Evolutionary conservation across 805 yeast genomes (phyloP), one percentile per base, ranked within the genome.

Genomic region (Ogataea pignaliae): DNA sequence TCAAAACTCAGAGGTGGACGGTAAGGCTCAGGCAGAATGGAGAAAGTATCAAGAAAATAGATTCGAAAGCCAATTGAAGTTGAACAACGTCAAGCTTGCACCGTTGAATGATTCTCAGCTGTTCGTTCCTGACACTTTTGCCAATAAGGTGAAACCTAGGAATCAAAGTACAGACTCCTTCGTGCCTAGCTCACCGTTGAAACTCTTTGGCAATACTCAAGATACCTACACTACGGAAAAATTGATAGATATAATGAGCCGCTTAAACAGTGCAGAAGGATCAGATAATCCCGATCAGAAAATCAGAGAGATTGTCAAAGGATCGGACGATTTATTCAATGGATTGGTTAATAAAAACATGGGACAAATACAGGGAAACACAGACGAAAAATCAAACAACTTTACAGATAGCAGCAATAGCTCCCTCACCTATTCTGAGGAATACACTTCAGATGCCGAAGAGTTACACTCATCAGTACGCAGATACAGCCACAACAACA

Each of bases 161-260:
- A 52, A 47, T 29, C 50, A 39, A 15, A 45, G 50, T 11, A 44
- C 50, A n/a, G 57, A 54, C 29, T 54, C 63, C 10, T 48, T 57
- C 10, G 43, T 52, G 10, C 62, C 65, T 3, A 51, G 53, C 15
- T 61, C 66, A 4, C 67, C 66, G 2, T 41, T 64, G 26, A 63
- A 62, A 39, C 42, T 64, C 12, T 63, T 64, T 47, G 63, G 59
- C 11, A 48, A 41, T 30, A 48, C 50, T 16, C 64, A 54, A 42
- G 63, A 61, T 38, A 63, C 66, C 1, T 63, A 58, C 38, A 63
- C 68, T 1, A 58, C 57, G 11, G 56, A 50, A 37, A 52, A 45
- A 42, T 54, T 63, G 34, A 54, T 57, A 10, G 55, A 56, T 33
- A 53, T 63, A 42, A 40, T 63, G 44, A 52, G 49, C 16, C 45